Evolutionary conservation across 2,329 filamentous ascomycete genomes (phyloP), one percentile per base, ranked within the genome.

Genomic region (Sporothrix sp.): DNA sequence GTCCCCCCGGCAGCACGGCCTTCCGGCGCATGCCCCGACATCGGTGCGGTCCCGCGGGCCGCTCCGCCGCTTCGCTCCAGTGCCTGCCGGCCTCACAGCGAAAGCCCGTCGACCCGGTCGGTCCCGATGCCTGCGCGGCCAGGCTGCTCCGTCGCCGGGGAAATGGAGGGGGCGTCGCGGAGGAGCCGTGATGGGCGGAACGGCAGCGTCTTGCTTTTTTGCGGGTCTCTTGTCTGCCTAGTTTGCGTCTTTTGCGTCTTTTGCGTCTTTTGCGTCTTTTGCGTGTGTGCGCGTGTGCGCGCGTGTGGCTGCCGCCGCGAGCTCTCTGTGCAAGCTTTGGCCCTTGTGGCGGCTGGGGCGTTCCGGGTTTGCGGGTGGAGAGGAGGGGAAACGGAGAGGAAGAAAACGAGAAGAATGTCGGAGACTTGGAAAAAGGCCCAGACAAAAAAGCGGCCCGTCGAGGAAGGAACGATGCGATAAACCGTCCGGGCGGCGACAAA

Each of bases 21-120:
- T 48, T 40, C 46, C 33, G 46, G 51, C 51, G 10, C 45, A 40
- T 43, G 46, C 51, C 51, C 46, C 25, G 51, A 42, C 46, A 52
- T 44, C 25, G 16, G 37, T 23, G 25, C 45, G 38, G 48, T 42
- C 33, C 14, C 27, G 37, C 36, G 28, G 50, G 28, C 30, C 28
- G 21, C 33, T 33, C 28, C 33, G 20, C 7, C 11, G 7, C 10
- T 36, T 20, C 18, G 18, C 35, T 20, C 21, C 42, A 32, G 8
- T 16, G 16, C 20, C 28, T 18, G 33, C 42, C 30, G 18, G 33
- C 32, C 10, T 11, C 42, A n/a, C 30, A 45, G 3, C 16, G 21
- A 23, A 23, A 7, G 28, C 4, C 25, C 28, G 25, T 28, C 37
- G 20, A 14, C 27, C 32, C 44, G n/a, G 23, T 16, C 21, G 18